Evolutionary conservation across 805 yeast genomes (phyloP), one percentile per base, ranked within the genome.

Genomic region (Lachancea sp.): DNA sequence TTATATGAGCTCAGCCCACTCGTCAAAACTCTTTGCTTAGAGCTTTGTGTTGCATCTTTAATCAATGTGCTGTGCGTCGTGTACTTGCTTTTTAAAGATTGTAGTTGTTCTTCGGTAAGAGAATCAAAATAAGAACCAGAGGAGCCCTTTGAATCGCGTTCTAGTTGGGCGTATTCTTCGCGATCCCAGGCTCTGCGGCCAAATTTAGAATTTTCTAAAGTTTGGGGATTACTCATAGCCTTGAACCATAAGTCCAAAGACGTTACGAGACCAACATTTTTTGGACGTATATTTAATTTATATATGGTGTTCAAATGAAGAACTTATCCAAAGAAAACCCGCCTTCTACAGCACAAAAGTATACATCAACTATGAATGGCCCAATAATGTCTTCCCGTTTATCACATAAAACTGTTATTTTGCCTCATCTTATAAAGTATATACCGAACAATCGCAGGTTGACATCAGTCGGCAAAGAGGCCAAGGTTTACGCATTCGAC

Each of bases 121-220:
- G 47, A 32, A 6, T 41, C 43, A 38, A 48, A 46, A 8, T 50
- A 38, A n/a, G 48, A 30, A n/a, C 43, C 43, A 38, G 50, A 50
- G 22, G 48, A 45, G 19, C 45, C 47, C 19, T 59, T 55, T 19
- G 59, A 52, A 6, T 55, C 56, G 29, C 58, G 59, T 0, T 80
- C 78, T 26, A 66, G 65, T 34, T 67, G 52, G 1, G 73, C 78
- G 50, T 80, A 83, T 23, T 75, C 83, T 17, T 78, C 80, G 36
- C 74, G 74, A 48, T 84, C 75, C 94, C 94, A 84, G 1, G 80
- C 74, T 44, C 78, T 69, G 43, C 94, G 66, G 0, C 92, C 94
- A 58, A 63, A 68, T 24, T 47, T 52, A 5, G 57, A 48, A 60
- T 55, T 56, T 8, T 20, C 21, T 9, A 16, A 16, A 25, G 22